Evolutionary conservation across 2,329 filamentous ascomycete species (phyloP).

Genomic region (Ceratocystis variospora): DNA sequence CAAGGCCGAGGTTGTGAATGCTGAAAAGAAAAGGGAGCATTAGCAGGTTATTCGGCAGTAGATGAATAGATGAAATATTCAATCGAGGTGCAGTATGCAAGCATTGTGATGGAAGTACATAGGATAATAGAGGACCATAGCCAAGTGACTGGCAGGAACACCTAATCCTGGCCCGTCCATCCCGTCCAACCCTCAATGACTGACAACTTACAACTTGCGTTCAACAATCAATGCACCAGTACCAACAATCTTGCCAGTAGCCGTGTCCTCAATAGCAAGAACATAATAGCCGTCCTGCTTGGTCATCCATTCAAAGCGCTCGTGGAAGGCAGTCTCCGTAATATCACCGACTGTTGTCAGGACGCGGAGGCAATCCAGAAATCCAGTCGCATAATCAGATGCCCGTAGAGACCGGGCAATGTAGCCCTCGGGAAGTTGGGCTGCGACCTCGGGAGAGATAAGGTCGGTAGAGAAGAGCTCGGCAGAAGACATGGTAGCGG

Average conservation of each 20-base stretch:
- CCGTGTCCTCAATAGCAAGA: conserved; percentile 64
- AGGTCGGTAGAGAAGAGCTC: conserved; percentile 58
- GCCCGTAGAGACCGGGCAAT: conserved; percentile 64
- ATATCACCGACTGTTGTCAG: conserved; percentile 89
- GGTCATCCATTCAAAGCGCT: conserved; percentile 71
- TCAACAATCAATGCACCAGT: conserved; percentile 85
- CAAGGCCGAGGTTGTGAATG: conserved; percentile 66
- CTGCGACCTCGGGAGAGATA: conserved; percentile 60
- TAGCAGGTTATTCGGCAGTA: neutral
- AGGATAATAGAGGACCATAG: neutral
- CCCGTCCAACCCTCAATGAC: neutral
- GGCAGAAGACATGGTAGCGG: conserved; percentile 8
- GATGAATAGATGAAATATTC: neutral
- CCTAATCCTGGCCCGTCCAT: neutral
- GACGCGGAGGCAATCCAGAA: conserved; percentile 81
- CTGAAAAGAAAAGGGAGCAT: conserved; percentile 28
- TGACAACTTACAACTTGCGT: conserved; percentile 64
- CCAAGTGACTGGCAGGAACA: neutral
- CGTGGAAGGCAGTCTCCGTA: conserved; percentile 55
- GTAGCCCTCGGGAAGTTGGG: conserved; percentile 67
- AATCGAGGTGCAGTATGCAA: neutral
- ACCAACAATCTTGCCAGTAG: conserved; percentile 58
- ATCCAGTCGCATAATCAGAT: conserved; percentile 66
- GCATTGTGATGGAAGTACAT: neutral
- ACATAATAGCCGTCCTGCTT: conserved; percentile 69